Conservation (phyloP, 768 basidiomycete genomes). For the Suillus ampliporus region DNA sequence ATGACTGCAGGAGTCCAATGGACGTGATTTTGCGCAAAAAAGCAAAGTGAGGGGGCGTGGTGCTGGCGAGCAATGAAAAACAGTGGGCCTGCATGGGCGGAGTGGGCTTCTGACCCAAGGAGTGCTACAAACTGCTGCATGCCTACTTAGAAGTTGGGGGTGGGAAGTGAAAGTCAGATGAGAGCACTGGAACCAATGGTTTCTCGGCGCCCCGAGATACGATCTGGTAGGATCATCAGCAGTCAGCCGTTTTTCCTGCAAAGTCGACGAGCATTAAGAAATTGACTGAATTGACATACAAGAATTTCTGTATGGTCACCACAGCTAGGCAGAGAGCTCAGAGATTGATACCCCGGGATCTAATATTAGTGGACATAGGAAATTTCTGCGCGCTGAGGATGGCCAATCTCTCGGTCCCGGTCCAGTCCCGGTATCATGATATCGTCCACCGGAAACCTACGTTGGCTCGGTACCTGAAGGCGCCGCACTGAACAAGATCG, state of each 20-base stretch:
- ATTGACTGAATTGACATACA: background rate
- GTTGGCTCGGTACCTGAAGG: background rate
- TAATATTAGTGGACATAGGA: background rate
- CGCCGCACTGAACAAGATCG: background rate
- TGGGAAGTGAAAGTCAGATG: background rate
- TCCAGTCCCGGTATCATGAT: background rate
- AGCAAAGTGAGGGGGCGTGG: background rate
- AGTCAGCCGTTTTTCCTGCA: background rate
- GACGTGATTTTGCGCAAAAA: background rate
- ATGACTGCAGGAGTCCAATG: background rate
- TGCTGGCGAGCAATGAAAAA: background rate
- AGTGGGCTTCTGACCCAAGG: background rate
- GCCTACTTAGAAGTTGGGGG: background rate
- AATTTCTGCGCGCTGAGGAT: background rate
- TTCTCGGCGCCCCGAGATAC: background rate
- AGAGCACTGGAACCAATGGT: background rate
- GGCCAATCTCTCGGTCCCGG: background rate
- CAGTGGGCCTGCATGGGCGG: background rate
- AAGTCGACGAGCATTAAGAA: background rate
- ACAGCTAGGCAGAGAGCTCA: background rate
- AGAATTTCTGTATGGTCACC: background rate
- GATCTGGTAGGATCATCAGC: background rate
- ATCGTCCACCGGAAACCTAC: background rate
- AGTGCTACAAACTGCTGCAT: background rate
- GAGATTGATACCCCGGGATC: no score